A percentile compares a stretch with the other conserved stretches of the same genome.
Evolutionary conservation across 129 eudicot species (phyloP).

Genomic region (Pittosporum tobira): DNA sequence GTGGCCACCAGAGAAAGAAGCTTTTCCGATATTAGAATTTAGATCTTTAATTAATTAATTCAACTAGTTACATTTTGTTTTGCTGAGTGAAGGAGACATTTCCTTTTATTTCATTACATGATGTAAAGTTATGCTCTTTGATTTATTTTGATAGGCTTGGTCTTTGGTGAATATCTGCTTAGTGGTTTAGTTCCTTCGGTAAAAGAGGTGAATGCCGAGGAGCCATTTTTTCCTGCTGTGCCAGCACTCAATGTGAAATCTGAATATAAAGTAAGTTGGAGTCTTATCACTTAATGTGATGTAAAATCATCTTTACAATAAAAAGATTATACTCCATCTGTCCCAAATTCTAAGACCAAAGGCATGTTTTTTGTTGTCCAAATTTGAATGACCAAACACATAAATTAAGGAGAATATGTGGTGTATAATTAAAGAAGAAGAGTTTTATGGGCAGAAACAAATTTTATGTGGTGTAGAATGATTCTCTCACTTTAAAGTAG

Average conservation of each 20-base stretch:
- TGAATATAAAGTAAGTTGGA: constrained; percentile 42
- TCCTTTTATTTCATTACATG: neutral
- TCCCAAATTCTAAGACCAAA: too few species aligned
- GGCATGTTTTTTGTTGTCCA: too few species aligned
- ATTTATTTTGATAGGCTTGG: constrained; percentile 46
- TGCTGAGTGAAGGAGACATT: neutral
- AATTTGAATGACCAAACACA: too few species aligned
- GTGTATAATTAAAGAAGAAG: too few species aligned
- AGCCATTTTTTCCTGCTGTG: constrained; percentile 80
- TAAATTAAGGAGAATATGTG: too few species aligned
- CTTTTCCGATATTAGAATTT: neutral
- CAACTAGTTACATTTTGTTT: neutral
- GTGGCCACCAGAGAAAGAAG: neutral
- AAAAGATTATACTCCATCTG: too few species aligned
- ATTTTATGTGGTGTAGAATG: too few species aligned
- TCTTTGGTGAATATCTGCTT: constrained; percentile 87
- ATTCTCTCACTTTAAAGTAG: too few species aligned
- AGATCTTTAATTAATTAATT: too few species aligned
- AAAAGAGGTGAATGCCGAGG: constrained; percentile 90
- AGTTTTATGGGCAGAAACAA: too few species aligned
- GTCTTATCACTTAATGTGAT: constrained; percentile 1
- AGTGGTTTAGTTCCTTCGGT: constrained; percentile 90
- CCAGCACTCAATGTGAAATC: constrained; percentile 61
- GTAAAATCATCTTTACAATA: neutral
- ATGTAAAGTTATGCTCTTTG: constrained; percentile 1